Base-by-base conservation (phyloP, 2,329 filamentous ascomycete genomes). In the Diplocarpon mali region DNA sequence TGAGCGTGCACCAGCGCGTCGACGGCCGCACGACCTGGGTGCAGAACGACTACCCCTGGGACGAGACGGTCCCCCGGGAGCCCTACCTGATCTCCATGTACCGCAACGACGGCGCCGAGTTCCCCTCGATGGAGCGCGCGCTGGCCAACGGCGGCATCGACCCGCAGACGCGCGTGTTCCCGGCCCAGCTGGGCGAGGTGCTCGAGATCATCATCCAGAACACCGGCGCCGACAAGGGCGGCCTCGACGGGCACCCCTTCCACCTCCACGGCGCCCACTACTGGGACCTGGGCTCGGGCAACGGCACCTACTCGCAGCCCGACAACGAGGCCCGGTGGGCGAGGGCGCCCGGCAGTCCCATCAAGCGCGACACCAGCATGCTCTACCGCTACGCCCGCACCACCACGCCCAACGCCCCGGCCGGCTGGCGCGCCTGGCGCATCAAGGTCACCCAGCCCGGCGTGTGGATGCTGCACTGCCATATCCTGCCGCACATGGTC, bases 361-460 rank as follows among this genome's bases (percentile, higher is more conserved):
- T 53, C 1, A 51, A 57, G 27, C 55, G 56, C 1, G 65, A 65
- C 50, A 71, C 60, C 0, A 70, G 68, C 1, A 64, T 69, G 38
- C 57, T 74, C 5, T 72, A 72, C 49, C 51, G 65, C 3, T 75
- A 74, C 49, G 55, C 50, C 1, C 44, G 48, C 1, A 61, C 60
- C 11, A 64, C 63, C 0, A 46, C 47, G 2, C 57, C 63, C 5
- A 59, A 62, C 9, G 56, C 58, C 5, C 60, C 56, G 1, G 56
- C 60, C 2, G 69, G 71, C 1, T 76, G 72, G 72, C 57, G 71
- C 12, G 70, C 64, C 9, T 74, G 70, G 71, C 61, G 72, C 27
- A 47, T 74, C 0, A 56, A 65, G 8, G 67, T 74, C 10, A 64
- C 61, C 8, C 61, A 70, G 45, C 59, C 70, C 0, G 71, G 70